Evolutionary conservation across 306 rosid genomes (phyloP).

Genomic region (Gastrolobium villosum): DNA sequence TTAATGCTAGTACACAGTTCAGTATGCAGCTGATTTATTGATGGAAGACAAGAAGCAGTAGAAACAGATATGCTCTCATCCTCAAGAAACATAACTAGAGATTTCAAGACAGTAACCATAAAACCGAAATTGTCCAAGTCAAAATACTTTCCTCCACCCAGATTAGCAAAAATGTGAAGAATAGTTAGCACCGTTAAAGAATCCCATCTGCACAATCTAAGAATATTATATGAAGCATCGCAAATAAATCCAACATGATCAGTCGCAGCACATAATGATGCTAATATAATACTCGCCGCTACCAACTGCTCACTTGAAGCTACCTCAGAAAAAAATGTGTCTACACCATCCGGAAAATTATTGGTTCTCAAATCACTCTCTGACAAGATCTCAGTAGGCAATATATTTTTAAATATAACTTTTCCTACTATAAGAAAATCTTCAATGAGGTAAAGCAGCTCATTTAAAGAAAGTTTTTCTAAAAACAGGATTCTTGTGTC

Average conservation of each 20-base stretch:
- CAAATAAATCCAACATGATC: slow-evolving; percentile 62
- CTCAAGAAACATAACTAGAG: slow-evolving; percentile 72
- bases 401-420: slow-evolving; percentile 43
- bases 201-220: slow-evolving; percentile 54
- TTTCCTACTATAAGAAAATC: slow-evolving; percentile 67
- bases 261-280: slow-evolving; percentile 71
- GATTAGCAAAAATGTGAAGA: slow-evolving; percentile 77
- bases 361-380: slow-evolving; percentile 47
- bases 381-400: slow-evolving; percentile 35
- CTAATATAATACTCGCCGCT: slow-evolving; percentile 75
- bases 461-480: slow-evolving; percentile 59
- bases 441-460: slow-evolving; percentile 66
- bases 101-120: slow-evolving; percentile 62
- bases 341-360: slow-evolving; percentile 49
- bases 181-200: slow-evolving; percentile 59
- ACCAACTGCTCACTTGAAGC: slow-evolving; percentile 71
- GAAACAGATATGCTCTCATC: slow-evolving; percentile 45
- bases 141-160: slow-evolving; percentile 69
- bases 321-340: slow-evolving; percentile 44
- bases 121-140: slow-evolving; percentile 46
- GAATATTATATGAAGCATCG: slow-evolving; percentile 70
- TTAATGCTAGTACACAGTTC: slow-evolving; percentile 49
- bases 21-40: slow-evolving; percentile 48
- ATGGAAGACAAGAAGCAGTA: slow-evolving; percentile 52
- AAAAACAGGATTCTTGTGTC: slow-evolving; percentile 55